phyloP scores from a whole-genome alignment of 495 filamentous ascomycete species.

The Aspergillus homomorphus region DNA sequence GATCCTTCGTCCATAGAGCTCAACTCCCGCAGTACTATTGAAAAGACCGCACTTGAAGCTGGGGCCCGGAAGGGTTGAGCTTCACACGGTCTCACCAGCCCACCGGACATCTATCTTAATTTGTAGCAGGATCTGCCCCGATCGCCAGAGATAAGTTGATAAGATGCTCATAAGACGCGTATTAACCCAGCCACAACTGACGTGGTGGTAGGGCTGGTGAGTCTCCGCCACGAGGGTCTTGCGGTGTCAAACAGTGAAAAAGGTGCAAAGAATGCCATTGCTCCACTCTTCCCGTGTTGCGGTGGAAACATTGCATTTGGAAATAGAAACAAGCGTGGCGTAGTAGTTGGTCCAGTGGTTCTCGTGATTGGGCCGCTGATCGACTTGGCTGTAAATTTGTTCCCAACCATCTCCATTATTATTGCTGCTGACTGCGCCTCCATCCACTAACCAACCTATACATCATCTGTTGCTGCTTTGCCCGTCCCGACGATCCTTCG shows the following conservation, averaged over 20 bases:
- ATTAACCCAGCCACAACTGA: conserved; percentile 16
- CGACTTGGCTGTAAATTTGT: neutral
- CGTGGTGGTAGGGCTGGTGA: conserved; percentile 21
- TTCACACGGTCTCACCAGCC: no score
- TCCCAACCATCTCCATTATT: neutral
- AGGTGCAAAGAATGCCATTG: neutral
- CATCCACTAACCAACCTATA: neutral
- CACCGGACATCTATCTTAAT: no score
- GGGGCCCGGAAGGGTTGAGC: no score
- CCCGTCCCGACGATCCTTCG: conserved; percentile 4
- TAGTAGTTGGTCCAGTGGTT: neutral
- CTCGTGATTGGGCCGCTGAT: neutral
- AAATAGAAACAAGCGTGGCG: conserved; percentile 6
- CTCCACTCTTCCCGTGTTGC: conserved; percentile 3
- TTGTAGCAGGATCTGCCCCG: neutral
- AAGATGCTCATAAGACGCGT: conserved; percentile 12
- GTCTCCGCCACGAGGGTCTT: conserved; percentile 17
- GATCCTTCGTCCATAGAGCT: neutral
- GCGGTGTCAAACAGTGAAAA: neutral
- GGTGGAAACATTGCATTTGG: conserved; percentile 1
- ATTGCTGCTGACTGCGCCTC: conserved; percentile 2
- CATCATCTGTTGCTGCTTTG: neutral
- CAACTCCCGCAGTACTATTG: neutral
- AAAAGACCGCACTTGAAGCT: no score
- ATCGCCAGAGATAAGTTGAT: neutral